Evolutionary conservation across 257 asterid genomes (phyloP), one percentile per base, ranked within the genome.

Genomic region (Primulina tabacum): DNA sequence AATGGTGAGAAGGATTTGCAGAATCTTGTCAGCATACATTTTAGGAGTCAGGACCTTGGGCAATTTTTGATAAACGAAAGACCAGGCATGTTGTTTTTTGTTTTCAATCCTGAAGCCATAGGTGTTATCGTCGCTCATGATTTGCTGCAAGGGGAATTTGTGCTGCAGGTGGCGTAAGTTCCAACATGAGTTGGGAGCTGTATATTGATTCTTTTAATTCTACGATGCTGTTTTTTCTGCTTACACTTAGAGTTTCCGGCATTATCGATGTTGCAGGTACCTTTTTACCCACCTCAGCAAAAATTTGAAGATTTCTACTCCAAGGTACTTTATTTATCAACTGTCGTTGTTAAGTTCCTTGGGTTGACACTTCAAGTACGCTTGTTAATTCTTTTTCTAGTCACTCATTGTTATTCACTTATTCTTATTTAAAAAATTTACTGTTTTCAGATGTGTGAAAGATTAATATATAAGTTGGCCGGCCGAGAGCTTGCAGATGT

Each of bases 61-160:
- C 78, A 83, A 66, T 90, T 89, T 81, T 80, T 93, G 81, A 86
- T 86, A 68, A 82, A 81, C 26, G 89, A 93, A 85, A 87, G 91
- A 71, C 97, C 97, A 2, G 99, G 99, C 67, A 93, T 90, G 99
- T 83, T 93, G 62, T 93, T 87, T 83, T 93, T 93, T 78, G 68
- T 93, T 69, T 90, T 90, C 67, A 93, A 93, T 65, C 73, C 90
- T 52, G 90, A 88, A 74, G 97, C 87, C 24, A 89, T 90, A 21
- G 99, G 97, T 43, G 99, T 93, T 56, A 86, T 93, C 69, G 97
- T 93, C 33, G 99, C 99, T 70, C 99, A 93, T 82, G 95, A 93
- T 73, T 82, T 89, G 78, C 79, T 75, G 77, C 85, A 87, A 82
- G 99, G 99, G 75, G 99, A 93, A 75, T 93, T 93, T 79, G 94